Evolutionary conservation across 2,329 filamentous ascomycete genomes (phyloP).

Genomic region (Blastomyces gilchristii): DNA sequence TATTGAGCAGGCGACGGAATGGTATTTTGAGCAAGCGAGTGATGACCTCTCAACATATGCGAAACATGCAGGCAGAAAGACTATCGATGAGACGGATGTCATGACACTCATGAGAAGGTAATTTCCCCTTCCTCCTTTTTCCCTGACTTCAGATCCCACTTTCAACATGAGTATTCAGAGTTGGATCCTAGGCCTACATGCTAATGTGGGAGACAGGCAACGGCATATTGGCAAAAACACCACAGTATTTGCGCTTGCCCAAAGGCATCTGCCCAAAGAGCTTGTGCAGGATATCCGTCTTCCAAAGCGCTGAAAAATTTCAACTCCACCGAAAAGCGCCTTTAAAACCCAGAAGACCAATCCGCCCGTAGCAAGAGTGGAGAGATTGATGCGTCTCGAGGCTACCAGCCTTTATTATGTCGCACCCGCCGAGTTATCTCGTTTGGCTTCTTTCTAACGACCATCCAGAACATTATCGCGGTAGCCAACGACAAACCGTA

Average conservation of each 20-base stretch:
- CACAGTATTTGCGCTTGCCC: slow-evolving; percentile 78
- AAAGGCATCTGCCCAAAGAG: slow-evolving; percentile 70
- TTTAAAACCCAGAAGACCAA: slow-evolving; percentile 25
- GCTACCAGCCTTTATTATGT: slow-evolving; percentile 64
- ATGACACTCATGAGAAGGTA: slow-evolving; percentile 75
- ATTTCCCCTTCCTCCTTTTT: slow-evolving; percentile 23
- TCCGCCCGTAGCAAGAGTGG: slow-evolving; percentile 4
- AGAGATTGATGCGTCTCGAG: slow-evolving; percentile 13
- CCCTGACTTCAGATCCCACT: not conserved
- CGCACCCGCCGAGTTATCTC: slow-evolving; percentile 63
- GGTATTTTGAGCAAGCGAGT: slow-evolving; percentile 82
- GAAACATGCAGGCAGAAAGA: slow-evolving; percentile 69
- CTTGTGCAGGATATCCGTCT: slow-evolving; percentile 63
- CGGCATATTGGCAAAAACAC: slow-evolving; percentile 59
- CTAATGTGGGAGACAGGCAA: slow-evolving; percentile 50
- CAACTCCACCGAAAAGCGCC: not conserved
- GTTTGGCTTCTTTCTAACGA: slow-evolving; percentile 74
- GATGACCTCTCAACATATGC: slow-evolving; percentile 73
- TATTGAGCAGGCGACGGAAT: slow-evolving; percentile 71
- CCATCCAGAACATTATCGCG: slow-evolving; percentile 92
- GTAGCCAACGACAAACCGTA: slow-evolving; percentile 78
- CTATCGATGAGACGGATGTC: slow-evolving; percentile 76
- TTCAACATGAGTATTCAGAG: not conserved
- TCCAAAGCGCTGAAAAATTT: slow-evolving; percentile 10
- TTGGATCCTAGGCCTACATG: slow-evolving; percentile 14